A percentile compares a stretch with the other conserved stretches of the same genome.
Evolutionary conservation across 176 grass and related monocot species (phyloP).

Genomic region (Oropetium thomaeum): DNA sequence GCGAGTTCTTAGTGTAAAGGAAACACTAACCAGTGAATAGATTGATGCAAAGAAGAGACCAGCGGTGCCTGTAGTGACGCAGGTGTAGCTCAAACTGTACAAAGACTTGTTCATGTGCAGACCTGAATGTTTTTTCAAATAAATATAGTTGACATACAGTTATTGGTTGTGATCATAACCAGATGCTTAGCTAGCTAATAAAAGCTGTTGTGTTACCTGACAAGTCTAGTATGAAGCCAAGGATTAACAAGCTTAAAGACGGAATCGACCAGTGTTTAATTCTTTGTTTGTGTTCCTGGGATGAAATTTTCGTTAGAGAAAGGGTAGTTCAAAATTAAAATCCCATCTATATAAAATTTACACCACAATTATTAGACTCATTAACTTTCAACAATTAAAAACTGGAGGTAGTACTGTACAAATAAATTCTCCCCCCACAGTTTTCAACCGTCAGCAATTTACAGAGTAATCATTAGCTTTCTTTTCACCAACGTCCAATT

Average conservation of each 20-base stretch:
- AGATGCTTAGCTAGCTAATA: not conserved
- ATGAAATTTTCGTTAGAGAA: not conserved
- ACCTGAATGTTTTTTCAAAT: conserved; percentile 20
- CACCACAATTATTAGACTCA: not conserved
- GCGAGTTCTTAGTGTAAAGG: not conserved
- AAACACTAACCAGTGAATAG: conserved; percentile 66
- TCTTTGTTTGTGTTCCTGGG: conserved; percentile 58
- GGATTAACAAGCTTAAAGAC: conserved; percentile 48
- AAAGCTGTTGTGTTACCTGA: conserved; percentile 42
- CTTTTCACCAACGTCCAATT: not conserved
- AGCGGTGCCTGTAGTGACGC: conserved; percentile 54
- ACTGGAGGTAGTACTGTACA: too few relatives aligned
- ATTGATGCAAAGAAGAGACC: conserved; percentile 59
- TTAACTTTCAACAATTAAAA: too few relatives aligned
- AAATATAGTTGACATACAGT: not conserved
- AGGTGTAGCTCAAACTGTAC: conserved; percentile 76
- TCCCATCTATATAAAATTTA: not conserved
- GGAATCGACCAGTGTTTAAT: conserved; percentile 55
- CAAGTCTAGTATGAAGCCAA: conserved; percentile 56
- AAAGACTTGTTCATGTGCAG: conserved; percentile 74
- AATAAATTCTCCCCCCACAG: not conserved
- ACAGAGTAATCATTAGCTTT: not conserved
- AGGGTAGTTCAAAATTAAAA: not conserved
- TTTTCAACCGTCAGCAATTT: not conserved
- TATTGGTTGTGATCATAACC: not conserved